phyloP scores from a whole-genome alignment of 805 yeast genomes.

The Monosporozyma unispora region DNA sequence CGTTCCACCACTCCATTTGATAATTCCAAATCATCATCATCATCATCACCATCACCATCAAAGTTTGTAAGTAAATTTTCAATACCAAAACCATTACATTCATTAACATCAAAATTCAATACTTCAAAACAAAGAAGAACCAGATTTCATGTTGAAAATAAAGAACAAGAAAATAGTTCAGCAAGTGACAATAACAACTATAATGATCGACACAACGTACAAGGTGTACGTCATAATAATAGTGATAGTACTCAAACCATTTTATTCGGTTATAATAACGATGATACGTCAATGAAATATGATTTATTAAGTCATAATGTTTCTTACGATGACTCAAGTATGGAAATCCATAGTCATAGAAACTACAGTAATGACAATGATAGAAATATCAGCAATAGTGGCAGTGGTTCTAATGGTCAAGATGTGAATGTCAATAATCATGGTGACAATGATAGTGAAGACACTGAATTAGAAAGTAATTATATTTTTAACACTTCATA shows the following conservation, averaged over 20 bases:
- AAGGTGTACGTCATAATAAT: not conserved
- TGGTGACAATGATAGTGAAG: conserved; percentile 12
- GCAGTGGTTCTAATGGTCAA: not conserved
- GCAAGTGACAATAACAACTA: not conserved
- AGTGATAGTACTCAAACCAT: not conserved
- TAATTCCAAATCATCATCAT: not conserved
- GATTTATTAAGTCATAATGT: not conserved
- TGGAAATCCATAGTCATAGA: not conserved
- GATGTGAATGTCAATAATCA: not conserved
- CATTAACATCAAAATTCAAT: not conserved
- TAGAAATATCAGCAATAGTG: too few relatives aligned
- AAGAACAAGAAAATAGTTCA: not conserved
- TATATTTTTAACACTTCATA: conserved; percentile 16
- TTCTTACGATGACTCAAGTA: not conserved
- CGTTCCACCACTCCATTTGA: not conserved
- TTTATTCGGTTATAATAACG: not conserved
- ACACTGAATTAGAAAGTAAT: conserved; percentile 27
- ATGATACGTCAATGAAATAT: not conserved
- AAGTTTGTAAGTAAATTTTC: not conserved
- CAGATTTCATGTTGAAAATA: not conserved
- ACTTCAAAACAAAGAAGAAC: not conserved
- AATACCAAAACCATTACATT: not conserved
- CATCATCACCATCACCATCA: not conserved
- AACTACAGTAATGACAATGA: not conserved
- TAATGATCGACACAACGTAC: not conserved